Percentiles rank a stretch among this genome's conserved stretches.
Conservation (phyloP, 169 alveolate genomes). For the Plasmodium vivax region DNA sequence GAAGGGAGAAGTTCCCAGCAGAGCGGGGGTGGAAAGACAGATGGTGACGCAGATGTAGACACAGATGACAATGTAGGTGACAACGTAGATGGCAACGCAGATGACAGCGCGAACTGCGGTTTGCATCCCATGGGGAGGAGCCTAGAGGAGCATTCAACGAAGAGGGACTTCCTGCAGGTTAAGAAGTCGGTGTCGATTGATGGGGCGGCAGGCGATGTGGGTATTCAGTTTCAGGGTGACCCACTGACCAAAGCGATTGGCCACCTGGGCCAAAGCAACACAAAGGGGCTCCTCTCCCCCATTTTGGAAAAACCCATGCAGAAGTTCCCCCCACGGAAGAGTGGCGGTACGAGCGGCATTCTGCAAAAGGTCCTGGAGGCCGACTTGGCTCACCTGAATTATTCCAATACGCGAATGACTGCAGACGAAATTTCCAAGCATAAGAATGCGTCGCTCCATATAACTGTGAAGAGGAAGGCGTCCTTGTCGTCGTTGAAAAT, state of each 20-base stretch:
- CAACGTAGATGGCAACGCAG: neutral
- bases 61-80: neutral
- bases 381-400: conserved; percentile 28
- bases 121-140: conserved; percentile 14
- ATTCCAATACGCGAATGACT: conserved; percentile 21
- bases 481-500: conserved; percentile 22
- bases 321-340: neutral
- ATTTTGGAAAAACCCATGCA: conserved; percentile 8
- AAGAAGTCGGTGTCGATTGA: neutral
- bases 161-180: neutral
- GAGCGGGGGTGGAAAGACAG: neutral
- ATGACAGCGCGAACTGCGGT: neutral
- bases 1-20: neutral
- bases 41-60: neutral
- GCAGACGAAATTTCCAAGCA: conserved; percentile 61
- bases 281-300: neutral
- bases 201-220: neutral
- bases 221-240: neutral
- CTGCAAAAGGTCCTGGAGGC: conserved; percentile 42
- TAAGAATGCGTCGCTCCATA: conserved; percentile 49
- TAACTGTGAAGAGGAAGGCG: conserved; percentile 31
- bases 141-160: conserved; percentile 32
- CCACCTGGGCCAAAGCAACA: neutral
- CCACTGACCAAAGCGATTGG: neutral
- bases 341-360: conserved; percentile 28